phyloP scores from a whole-genome alignment of 768 basidiomycete species.

The Podaxis rugospora region DNA sequence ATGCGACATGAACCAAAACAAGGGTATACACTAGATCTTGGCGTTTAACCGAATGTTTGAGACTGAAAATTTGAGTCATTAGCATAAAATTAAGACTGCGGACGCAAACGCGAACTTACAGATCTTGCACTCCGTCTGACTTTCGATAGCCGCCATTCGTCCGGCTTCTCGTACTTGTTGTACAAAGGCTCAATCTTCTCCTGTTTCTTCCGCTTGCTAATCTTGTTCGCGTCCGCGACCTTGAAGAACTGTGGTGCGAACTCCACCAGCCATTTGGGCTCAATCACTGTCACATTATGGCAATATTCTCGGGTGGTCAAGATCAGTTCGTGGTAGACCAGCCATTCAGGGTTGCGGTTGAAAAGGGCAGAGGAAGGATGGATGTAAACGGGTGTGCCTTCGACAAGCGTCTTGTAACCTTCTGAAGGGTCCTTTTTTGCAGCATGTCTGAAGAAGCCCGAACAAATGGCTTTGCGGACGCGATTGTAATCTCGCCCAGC shows the following conservation, averaged over 20 bases:
- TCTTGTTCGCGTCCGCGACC: constrained; percentile 96
- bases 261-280: constrained; percentile 98
- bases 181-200: constrained; percentile 96
- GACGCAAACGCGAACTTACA: constrained; percentile 29
- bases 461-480: constrained; percentile 93
- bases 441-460: constrained; percentile 96
- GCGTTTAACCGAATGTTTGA: constrained; percentile 80
- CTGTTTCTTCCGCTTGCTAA: constrained; percentile 92
- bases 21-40: background rate
- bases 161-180: constrained; percentile 94
- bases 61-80: constrained; percentile 40
- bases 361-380: constrained; percentile 97
- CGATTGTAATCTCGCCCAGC: constrained; percentile 90
- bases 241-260: constrained; percentile 99
- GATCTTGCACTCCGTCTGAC: constrained; percentile 89
- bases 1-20: background rate
- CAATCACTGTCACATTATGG: constrained; percentile 90
- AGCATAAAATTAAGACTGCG: constrained; percentile 10
- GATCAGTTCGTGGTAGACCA: constrained; percentile 93
- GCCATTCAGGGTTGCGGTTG: constrained; percentile 95
- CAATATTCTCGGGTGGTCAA: constrained; percentile 95
- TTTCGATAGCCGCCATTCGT: constrained; percentile 93
- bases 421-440: constrained; percentile 99
- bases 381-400: constrained; percentile 98
- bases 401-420: constrained; percentile 96